Percentiles rank a stretch among this genome's conserved stretches.
Conservation (phyloP, 1,139 yeast species). For the Saccharomyces hybrid region DNA sequence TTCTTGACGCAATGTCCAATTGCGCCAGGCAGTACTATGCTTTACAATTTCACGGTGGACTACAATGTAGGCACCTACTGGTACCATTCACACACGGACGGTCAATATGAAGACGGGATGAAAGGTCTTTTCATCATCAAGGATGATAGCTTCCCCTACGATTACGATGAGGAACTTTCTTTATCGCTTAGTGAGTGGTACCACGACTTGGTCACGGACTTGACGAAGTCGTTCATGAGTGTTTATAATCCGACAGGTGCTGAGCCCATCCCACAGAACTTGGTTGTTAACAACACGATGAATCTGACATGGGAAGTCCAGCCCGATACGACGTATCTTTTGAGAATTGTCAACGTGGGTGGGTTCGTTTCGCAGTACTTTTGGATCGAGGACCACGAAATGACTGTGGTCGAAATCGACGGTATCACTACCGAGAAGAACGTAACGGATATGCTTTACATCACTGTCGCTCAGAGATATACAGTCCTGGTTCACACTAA, state of each 20-base stretch:
- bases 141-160: conserved; percentile 43
- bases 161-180: conserved; percentile 69
- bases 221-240: conserved; percentile 51
- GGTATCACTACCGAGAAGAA: conserved; percentile 68
- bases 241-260: conserved; percentile 92
- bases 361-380: conserved; percentile 83
- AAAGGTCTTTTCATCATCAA: conserved; percentile 71
- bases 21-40: conserved; percentile 60
- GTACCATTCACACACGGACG: conserved; percentile 87
- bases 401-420: conserved; percentile 77
- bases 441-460: conserved; percentile 51
- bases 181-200: conserved; percentile 79
- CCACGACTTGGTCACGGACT: conserved; percentile 50
- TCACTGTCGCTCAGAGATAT: conserved; percentile 75
- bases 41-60: conserved; percentile 72
- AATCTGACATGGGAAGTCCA: conserved; percentile 62
- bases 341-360: conserved; percentile 75
- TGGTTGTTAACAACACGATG: conserved; percentile 71
- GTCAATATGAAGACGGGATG: conserved; percentile 89
- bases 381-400: conserved; percentile 75
- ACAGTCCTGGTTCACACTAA: conserved; percentile 67
- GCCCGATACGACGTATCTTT: conserved; percentile 72
- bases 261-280: conserved; percentile 83
- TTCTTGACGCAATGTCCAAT: conserved; percentile 84
- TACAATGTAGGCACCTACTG: conserved; percentile 85